Percentiles rank a stretch among this genome's conserved stretches.
Evolutionary conservation across 1,284 basidiomycete species (phyloP).

Genomic region (Cutaneotrichosporon sp.): DNA sequence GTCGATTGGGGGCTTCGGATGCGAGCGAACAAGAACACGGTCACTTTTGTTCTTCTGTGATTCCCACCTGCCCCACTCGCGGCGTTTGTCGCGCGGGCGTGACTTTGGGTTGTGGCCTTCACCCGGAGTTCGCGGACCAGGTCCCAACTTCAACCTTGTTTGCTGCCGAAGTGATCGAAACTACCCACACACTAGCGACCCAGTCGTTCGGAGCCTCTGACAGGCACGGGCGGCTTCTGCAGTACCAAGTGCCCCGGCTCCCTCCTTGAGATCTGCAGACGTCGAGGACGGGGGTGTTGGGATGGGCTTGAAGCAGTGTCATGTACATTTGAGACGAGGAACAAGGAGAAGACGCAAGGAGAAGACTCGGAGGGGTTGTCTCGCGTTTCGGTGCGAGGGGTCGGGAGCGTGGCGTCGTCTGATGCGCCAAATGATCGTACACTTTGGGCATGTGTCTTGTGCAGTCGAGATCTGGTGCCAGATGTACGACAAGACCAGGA

Average conservation of each 20-base stretch:
- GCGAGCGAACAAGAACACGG: too few species aligned
- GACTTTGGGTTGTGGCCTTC: neutral
- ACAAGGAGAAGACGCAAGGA: too few species aligned
- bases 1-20: too few species aligned
- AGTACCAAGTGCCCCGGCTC: too few species aligned
- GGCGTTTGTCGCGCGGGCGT: neutral
- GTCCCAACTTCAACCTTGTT: neutral
- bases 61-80: neutral
- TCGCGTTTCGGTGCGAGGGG: neutral
- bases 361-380: too few species aligned
- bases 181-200: neutral
- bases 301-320: too few species aligned
- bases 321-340: too few species aligned
- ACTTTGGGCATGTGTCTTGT: neutral
- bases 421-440: neutral
- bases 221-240: neutral
- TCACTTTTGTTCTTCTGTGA: too few species aligned
- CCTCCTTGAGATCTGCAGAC: too few species aligned
- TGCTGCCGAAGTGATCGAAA: neutral
- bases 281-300: neutral
- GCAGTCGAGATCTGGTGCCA: too few species aligned
- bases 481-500: too few species aligned
- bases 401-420: neutral
- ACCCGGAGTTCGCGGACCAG: neutral
- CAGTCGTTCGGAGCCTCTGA: neutral